Evolutionary conservation across 768 basidiomycete genomes (phyloP), one percentile per base, ranked within the genome.

Genomic region (Naematelia aurantialba): DNA sequence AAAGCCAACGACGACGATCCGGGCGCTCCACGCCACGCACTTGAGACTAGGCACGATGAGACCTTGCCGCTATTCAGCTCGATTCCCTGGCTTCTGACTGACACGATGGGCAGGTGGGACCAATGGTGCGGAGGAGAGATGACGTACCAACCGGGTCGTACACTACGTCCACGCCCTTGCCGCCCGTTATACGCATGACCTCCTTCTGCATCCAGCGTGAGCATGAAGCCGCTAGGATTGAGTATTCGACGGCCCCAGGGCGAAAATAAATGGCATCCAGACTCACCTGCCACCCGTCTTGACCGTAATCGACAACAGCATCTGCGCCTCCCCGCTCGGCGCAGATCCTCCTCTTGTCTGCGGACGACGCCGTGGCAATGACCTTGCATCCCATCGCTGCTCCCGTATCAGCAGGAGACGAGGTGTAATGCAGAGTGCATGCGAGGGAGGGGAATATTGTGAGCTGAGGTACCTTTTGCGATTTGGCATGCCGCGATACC

Each of bases 21-120:
- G 84, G 0, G 93, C 91, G 74, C 93, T 92, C 86, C 93, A 97
- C 0, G 88, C 89, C 57, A 92, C 89, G 74, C 91, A 94, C 74
- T 93, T 98, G 57, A 97, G 73, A 11, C 55, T 66, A 4, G 76
- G 74, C 22, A 77, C 48, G 83, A 87, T 74, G 90, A 91, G 89
- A 31, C 69, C 69, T 68, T 47, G 63, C 53, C 56, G 58, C 21
- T 5, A 55, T 31, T 55, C 22, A 26, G 30, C 34, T 55, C n/a
- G n/a, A n/a, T n/a, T n/a, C n/a, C n/a, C n/a, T n/a, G n/a, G n/a
- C n/a, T n/a, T n/a, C n/a, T n/a, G n/a, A n/a, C n/a, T n/a, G n/a
- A n/a, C n/a, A n/a, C n/a, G n/a, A n/a, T n/a, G n/a, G n/a, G n/a
- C n/a, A n/a, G n/a, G n/a, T n/a, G n/a, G n/a, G n/a, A n/a, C n/a